Evolutionary conservation across 2,329 filamentous ascomycete genomes (phyloP), one percentile per base, ranked within the genome.

Genomic region (Botrytis porri): DNA sequence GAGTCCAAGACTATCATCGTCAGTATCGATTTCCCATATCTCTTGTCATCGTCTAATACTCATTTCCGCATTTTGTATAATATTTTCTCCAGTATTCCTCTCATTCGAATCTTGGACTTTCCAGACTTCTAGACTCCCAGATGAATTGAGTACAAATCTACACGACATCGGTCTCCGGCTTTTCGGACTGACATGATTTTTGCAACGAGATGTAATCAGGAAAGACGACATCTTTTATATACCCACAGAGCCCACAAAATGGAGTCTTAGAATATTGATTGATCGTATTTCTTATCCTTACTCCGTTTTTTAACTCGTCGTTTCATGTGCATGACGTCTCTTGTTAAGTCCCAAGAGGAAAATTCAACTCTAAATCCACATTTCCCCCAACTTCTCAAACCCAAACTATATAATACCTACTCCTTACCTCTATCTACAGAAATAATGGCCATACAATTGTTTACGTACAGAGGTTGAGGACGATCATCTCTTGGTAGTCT

Each of bases 381-480:
- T n/a, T 4, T n/a, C 2, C 22, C 54, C 10, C 18, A 32, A 4
- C 1, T 16, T 29, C 5, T 7, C 48, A n/a, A 16, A 10, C 7
- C 7, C 48, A n/a, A 29, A 6, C 4, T 29, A 54, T 54, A 29
- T 54, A 7, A 16, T 8, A 54, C 25, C 16, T 7, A 8, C 16
- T 29, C n/a, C 14, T 16, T 16, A n/a, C 25, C 25, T 54, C 48
- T 29, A 8, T 29, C 12, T 7, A 2, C 5, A 29, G 2, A 29
- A 12, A 8, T 29, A 29, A 48, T 48, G 7, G 43, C 43, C 43
- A 48, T 48, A 48, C 8, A 8, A 48, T 3, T 4, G 10, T 4
- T 20, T 10, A 0, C 0, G 20, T 0, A 22, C 20, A 0, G 22
- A 9, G 43, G 3, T 22, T 0, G 4, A 22, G 20, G 43, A 45